A percentile compares a stretch with the other conserved stretches of the same genome.
These are phyloP conservation scores for Vaccinium corymbosum DNA, from an alignment of 148 eudicot genomes.

Conservation along the genomic window DNA sequence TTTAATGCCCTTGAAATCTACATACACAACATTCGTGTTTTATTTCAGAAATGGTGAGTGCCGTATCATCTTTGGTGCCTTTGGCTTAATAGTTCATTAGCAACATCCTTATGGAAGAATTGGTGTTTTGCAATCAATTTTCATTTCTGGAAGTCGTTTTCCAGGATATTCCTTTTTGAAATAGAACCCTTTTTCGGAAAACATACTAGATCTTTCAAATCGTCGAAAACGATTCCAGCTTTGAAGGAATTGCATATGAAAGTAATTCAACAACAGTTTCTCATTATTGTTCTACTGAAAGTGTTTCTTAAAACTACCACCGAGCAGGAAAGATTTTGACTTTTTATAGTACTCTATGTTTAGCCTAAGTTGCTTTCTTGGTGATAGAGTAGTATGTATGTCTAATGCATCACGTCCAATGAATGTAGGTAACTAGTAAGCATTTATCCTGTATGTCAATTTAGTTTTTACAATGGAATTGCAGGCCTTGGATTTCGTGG, in stretches of 20 bases:
- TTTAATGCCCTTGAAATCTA: not conserved
- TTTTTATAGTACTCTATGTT: not conserved
- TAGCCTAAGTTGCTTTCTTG: not conserved
- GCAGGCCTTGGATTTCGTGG: conserved; percentile 90
- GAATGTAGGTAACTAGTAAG: not conserved
- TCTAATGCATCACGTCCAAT: not conserved
- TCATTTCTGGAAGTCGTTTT: not conserved
- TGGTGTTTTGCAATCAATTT: not conserved
- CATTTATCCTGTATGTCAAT: not conserved
- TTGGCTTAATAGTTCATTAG: not conserved
- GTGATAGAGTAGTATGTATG: not conserved
- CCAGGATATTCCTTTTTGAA: not conserved
- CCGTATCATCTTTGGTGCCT: not conserved
- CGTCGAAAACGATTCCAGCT: not conserved
- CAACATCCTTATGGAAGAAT: not conserved
- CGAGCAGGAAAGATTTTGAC: not conserved
- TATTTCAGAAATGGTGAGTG: not conserved
- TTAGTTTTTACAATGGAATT: not conserved
- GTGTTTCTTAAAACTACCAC: not conserved
- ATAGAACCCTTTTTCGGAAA: not conserved
- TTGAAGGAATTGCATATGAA: not conserved
- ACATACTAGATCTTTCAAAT: not conserved
- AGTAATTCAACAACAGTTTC: not conserved
- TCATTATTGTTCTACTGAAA: not conserved
- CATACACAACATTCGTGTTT: not conserved